These are phyloP conservation scores for Kentomonas sorsogonicus DNA, from an alignment of 208 protist species.

Conservation along the genomic window DNA sequence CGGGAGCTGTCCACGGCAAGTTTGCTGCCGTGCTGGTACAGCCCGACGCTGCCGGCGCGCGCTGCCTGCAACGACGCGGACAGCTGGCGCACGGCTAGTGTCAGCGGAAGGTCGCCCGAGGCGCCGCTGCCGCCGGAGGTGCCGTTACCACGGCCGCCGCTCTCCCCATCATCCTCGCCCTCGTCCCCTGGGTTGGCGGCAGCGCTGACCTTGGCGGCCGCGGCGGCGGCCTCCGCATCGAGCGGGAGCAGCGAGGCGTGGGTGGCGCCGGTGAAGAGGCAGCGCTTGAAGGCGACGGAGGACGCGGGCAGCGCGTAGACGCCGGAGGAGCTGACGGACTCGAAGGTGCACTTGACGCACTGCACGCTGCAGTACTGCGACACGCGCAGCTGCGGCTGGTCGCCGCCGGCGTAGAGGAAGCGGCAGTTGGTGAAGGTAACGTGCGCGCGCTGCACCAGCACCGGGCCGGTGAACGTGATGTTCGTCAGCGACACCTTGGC, in stretches of 20 bases:
- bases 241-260: slow-evolving; percentile 13
- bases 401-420: slow-evolving; percentile 24
- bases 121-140: no score
- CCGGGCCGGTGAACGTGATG: slow-evolving; percentile 65
- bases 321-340: slow-evolving; percentile 33
- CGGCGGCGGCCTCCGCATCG: not conserved
- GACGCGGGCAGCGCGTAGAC: slow-evolving; percentile 67
- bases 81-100: slow-evolving; percentile 12
- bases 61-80: slow-evolving; percentile 10
- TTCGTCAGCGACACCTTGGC: slow-evolving; percentile 54
- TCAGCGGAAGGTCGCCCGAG: slow-evolving; percentile 6
- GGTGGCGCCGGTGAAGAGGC: slow-evolving; percentile 62
- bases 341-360: slow-evolving; percentile 75
- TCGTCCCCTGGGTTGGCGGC: not conserved
- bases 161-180: not conserved
- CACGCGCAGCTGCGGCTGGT: slow-evolving; percentile 57
- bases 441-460: slow-evolving; percentile 69
- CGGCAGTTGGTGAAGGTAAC: slow-evolving; percentile 77
- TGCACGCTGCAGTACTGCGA: slow-evolving; percentile 75
- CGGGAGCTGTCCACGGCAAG: slow-evolving; percentile 33
- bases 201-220: not conserved
- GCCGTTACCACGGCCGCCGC: not conserved
- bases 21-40: slow-evolving; percentile 42
- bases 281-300: slow-evolving; percentile 48
- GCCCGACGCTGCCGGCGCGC: slow-evolving; percentile 30